phyloP scores from a whole-genome alignment of 2,329 filamentous ascomycete genomes.

The Colletotrichum tabaci region DNA sequence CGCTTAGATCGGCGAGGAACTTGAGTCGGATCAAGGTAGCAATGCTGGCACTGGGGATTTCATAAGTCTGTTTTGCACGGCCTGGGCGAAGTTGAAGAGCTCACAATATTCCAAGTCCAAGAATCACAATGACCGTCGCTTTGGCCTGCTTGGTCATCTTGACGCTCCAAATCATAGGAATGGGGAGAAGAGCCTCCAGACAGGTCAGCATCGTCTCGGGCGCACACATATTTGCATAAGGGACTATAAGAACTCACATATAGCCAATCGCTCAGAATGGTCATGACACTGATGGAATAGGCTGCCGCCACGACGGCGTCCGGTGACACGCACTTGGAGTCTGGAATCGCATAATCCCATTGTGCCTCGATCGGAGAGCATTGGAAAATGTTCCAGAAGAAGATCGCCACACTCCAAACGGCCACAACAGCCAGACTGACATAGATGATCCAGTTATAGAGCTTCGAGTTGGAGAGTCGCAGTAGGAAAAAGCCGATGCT shows the following conservation, averaged over 20 bases:
- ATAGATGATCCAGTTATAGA: conserved; percentile 65
- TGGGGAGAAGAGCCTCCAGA: conserved; percentile 62
- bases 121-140: conserved; percentile 64
- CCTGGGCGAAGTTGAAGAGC: conserved; percentile 32
- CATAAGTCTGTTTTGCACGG: neutral
- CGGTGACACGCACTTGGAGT: conserved; percentile 59
- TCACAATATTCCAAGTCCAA: conserved; percentile 67
- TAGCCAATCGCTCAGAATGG: conserved; percentile 68
- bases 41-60: conserved; percentile 62
- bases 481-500: conserved; percentile 69
- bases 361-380: conserved; percentile 65
- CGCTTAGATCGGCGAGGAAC: conserved; percentile 61
- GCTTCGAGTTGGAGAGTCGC: conserved; percentile 60
- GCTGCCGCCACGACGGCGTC: conserved; percentile 63
- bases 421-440: conserved; percentile 61
- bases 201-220: conserved; percentile 12
- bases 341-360: conserved; percentile 66
- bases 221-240: neutral
- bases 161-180: conserved; percentile 69
- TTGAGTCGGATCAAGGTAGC: conserved; percentile 68
- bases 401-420: conserved; percentile 63
- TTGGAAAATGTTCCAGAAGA: conserved; percentile 68
- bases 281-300: conserved; percentile 68
- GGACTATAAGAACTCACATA: conserved; percentile 55
- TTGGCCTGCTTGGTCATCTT: conserved; percentile 69